Conservation (phyloP, 768 basidiomycete genomes). For the Daedaleopsis sinensis region DNA sequence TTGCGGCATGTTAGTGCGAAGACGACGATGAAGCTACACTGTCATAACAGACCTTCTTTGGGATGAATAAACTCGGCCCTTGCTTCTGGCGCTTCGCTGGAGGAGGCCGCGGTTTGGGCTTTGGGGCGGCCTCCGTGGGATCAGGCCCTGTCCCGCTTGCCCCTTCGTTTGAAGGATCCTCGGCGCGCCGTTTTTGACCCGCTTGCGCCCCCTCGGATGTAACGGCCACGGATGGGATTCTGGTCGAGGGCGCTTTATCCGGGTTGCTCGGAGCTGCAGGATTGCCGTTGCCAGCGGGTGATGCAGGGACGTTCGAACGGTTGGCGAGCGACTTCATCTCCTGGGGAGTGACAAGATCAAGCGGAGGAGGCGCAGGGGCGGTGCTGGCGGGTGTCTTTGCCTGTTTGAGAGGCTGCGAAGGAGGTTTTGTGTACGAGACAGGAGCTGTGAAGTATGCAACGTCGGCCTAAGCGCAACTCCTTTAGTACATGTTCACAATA, state of each 20-base stretch:
- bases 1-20: background rate
- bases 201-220: slow-evolving; percentile 5
- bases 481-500: background rate
- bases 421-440: slow-evolving; percentile 1
- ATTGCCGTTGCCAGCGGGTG: background rate
- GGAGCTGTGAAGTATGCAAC: slow-evolving; percentile 20
- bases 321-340: slow-evolving; percentile 20
- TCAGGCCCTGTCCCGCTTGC: background rate
- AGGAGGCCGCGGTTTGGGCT: slow-evolving; percentile 31
- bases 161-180: slow-evolving; percentile 16
- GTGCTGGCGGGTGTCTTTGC: slow-evolving; percentile 2
- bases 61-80: slow-evolving; percentile 59
- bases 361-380: slow-evolving; percentile 5
- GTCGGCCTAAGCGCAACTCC: slow-evolving; percentile 8
- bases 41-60: slow-evolving; percentile 44
- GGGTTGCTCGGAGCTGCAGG: background rate
- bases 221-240: background rate
- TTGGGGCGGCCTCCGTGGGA: background rate
- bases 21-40: background rate
- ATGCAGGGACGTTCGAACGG: slow-evolving; percentile 1
- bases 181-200: slow-evolving; percentile 21
- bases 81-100: slow-evolving; percentile 44
- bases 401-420: slow-evolving; percentile 14
- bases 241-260: background rate
- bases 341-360: slow-evolving; percentile 18